phyloP scores from a whole-genome alignment of 495 filamentous ascomycete genomes.

The Neurospora africana region DNA sequence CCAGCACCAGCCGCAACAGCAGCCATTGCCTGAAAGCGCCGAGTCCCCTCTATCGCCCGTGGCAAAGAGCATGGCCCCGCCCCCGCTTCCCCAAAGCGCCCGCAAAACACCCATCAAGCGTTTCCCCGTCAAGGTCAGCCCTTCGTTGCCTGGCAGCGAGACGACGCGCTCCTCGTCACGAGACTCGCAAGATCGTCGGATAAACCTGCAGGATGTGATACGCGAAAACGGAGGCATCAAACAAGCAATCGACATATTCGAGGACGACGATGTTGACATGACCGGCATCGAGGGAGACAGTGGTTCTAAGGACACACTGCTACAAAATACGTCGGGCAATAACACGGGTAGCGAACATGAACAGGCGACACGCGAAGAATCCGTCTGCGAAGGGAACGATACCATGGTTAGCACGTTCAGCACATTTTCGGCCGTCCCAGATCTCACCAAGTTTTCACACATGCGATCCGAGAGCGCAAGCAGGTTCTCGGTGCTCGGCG shows the following conservation, averaged over 20 bases:
- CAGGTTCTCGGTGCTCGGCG: constrained; percentile 25
- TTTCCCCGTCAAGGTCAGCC: constrained; percentile 41
- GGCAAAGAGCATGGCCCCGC: constrained; percentile 17
- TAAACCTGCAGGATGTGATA: constrained; percentile 34
- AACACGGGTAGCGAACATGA: constrained; percentile 2
- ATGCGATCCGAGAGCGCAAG: constrained; percentile 45
- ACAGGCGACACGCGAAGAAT: constrained; percentile 16
- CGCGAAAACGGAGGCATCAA: constrained; percentile 30
- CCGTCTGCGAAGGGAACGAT: constrained; percentile 47
- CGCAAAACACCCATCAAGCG: constrained; percentile 43
- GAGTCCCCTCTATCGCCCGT: neutral
- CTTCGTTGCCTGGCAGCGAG: constrained; percentile 15
- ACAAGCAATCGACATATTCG: constrained; percentile 42
- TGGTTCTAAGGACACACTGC: neutral
- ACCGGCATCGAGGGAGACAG: constrained; percentile 12
- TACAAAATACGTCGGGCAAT: constrained; percentile 1
- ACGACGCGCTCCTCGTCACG: constrained; percentile 14
- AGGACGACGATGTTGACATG: constrained; percentile 32
- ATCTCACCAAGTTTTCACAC: constrained; percentile 76
- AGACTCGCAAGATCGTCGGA: constrained; percentile 24
- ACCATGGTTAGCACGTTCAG: constrained; percentile 63
- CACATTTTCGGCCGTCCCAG: constrained; percentile 76
- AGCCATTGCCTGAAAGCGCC: constrained; percentile 4
- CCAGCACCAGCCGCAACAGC: constrained; percentile 18
- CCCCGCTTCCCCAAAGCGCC: constrained; percentile 26